Conservation (phyloP, 139 green algal species). For the Tetradesmus lagerheimii region DNA sequence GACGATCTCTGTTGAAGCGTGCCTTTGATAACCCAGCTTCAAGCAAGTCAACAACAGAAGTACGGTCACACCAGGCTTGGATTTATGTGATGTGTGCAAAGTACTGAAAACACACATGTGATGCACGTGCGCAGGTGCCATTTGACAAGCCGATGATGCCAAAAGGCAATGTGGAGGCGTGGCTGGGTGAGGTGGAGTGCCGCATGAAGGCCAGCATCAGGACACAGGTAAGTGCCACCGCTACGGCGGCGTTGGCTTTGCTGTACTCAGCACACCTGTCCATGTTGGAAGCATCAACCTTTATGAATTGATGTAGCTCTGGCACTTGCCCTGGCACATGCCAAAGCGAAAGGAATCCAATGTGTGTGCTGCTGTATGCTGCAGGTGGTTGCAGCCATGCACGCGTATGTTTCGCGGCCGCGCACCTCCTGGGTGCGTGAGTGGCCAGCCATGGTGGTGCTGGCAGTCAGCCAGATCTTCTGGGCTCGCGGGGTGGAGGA, state of each 20-base stretch:
- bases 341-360: too few species aligned
- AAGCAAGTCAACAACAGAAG: too few species aligned
- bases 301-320: too few species aligned
- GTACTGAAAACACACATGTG: too few species aligned
- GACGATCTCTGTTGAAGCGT: too few species aligned
- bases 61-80: too few species aligned
- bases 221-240: constrained; percentile 55
- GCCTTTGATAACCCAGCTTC: too few species aligned
- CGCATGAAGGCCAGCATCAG: constrained; percentile 78
- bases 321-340: too few species aligned
- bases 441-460: constrained; percentile 88
- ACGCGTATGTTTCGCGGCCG: constrained; percentile 11
- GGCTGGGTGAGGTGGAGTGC: constrained; percentile 84
- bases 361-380: background rate
- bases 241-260: too few species aligned
- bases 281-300: too few species aligned
- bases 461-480: constrained; percentile 74
- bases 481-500: constrained; percentile 78
- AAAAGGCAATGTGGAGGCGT: constrained; percentile 83
- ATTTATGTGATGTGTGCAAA: background rate
- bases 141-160: constrained; percentile 77
- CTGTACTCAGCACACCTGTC: too few species aligned
- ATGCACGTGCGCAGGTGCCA: constrained; percentile 47
- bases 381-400: constrained; percentile 38
- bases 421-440: constrained; percentile 80